These are phyloP conservation scores for Avena atlantica DNA, from an alignment of 176 grass and related monocot species.

Conservation along the genomic window DNA sequence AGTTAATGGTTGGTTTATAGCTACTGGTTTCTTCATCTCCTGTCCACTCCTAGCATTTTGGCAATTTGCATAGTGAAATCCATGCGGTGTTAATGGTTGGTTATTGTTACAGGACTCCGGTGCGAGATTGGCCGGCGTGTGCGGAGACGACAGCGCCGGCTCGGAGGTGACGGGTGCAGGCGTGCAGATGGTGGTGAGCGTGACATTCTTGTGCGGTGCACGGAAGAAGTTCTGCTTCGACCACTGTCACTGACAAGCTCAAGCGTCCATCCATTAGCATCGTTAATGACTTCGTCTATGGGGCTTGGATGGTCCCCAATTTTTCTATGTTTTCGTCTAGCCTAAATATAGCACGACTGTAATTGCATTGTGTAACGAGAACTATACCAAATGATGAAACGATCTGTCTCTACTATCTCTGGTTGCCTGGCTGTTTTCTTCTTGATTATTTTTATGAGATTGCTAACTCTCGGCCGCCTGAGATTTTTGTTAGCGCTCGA, in stretches of 20 bases:
- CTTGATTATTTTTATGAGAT: no score
- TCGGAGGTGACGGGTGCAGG: background rate
- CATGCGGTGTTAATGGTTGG: background rate
- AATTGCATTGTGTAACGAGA: background rate
- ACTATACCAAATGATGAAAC: background rate
- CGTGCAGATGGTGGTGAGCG: conserved; percentile 18
- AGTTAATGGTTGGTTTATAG: background rate
- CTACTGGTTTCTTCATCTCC: background rate
- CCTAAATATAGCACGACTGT: background rate
- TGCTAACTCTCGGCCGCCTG: no score
- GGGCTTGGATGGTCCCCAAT: background rate
- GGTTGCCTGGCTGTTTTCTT: background rate
- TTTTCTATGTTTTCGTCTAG: background rate
- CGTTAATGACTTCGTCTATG: background rate
- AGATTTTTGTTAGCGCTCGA: no score
- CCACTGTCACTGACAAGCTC: conserved; percentile 15
- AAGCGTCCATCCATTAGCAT: background rate
- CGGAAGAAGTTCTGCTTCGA: conserved; percentile 36
- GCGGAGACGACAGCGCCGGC: background rate
- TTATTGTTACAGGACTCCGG: background rate
- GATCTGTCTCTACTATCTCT: background rate
- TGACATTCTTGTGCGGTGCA: conserved; percentile 38
- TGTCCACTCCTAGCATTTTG: background rate
- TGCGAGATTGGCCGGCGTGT: background rate
- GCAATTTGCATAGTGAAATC: background rate